Evolutionary conservation across 2,329 filamentous ascomycete species (phyloP), one percentile per base, ranked within the genome.

Genomic region (Penicillium sclerotiorum): DNA sequence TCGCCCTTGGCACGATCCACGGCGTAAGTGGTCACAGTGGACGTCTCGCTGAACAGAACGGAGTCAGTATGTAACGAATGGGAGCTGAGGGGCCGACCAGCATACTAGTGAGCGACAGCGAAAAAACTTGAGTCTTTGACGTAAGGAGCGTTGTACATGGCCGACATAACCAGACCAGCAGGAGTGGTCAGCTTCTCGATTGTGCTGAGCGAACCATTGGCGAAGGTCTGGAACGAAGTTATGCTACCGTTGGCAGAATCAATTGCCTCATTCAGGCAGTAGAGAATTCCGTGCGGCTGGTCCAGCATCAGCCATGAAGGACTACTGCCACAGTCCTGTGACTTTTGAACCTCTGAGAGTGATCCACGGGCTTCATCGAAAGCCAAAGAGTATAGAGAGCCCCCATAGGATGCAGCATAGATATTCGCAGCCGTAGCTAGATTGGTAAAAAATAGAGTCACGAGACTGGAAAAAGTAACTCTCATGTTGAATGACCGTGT

Each of bases 371-470:
- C 45, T 12, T 55, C 49, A 7, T 36, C 51, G 17, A 71, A 52
- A n/a, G 55, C 56, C 21, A 70, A 47, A 2, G 68, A 60, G 5
- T 64, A 64, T 21, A 72, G 59, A 3, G 51, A 60, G 12, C 70
- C 70, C 2, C 53, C 41, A 36, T 72, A 73, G 3, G 68, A 71
- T 20, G 69, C 64, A 7, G 69, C 63, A 44, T 65, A 71, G 11
- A 73, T 58, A 13, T 20, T 47, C 2, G 49, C 4, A 41, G 49
- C 45, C 8, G 37, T 9, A n/a, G 45, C 37, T 33, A 25, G 8
- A 18, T 25, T 32, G 25, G 25, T 28, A 28, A 12, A 28, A 7
- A 28, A 12, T 12, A 12, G 7, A 28, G 25, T 12, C 25, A 28
- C 25, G 25, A 28, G 7, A 12, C 25, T 12, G 25, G 12, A 28